phyloP scores from a whole-genome alignment of 116 monocot genomes.

The Dioscorea cayenensis region DNA sequence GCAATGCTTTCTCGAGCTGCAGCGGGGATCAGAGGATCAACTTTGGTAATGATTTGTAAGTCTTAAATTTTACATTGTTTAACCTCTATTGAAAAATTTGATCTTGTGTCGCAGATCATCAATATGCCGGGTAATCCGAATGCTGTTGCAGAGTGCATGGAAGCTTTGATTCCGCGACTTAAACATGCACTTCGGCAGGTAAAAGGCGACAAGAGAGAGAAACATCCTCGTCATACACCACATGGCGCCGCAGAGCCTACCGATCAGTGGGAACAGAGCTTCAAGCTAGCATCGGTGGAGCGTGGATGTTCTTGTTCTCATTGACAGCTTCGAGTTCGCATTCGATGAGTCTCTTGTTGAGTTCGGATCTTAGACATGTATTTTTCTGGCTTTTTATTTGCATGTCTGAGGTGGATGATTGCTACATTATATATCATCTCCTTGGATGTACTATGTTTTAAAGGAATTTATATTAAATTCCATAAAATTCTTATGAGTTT shows the following conservation, averaged over 20 bases:
- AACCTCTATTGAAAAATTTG: not conserved
- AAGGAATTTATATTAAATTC: no score
- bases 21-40: slow-evolving; percentile 89
- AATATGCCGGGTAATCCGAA: slow-evolving; percentile 98
- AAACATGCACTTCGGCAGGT: slow-evolving; percentile 86
- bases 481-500: no score
- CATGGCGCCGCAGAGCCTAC: slow-evolving; percentile 45
- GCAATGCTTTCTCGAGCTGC: slow-evolving; percentile 87
- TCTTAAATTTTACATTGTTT: not conserved
- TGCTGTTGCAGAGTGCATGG: slow-evolving; percentile 90
- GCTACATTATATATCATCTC: no score
- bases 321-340: slow-evolving; percentile 3
- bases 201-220: slow-evolving; percentile 94
- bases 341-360: no score
- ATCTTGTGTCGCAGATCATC: slow-evolving; percentile 48
- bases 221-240: slow-evolving; percentile 85
- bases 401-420: no score
- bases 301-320: slow-evolving; percentile 51
- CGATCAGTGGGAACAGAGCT: slow-evolving; percentile 85
- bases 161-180: slow-evolving; percentile 64
- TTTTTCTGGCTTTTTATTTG: no score
- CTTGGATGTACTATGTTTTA: no score
- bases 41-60: slow-evolving; percentile 43
- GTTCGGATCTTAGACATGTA: no score
- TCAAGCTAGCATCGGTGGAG: slow-evolving; percentile 26